phyloP scores from a whole-genome alignment of 2,329 filamentous ascomycete genomes.

The Basipetospora chlamydospora region DNA sequence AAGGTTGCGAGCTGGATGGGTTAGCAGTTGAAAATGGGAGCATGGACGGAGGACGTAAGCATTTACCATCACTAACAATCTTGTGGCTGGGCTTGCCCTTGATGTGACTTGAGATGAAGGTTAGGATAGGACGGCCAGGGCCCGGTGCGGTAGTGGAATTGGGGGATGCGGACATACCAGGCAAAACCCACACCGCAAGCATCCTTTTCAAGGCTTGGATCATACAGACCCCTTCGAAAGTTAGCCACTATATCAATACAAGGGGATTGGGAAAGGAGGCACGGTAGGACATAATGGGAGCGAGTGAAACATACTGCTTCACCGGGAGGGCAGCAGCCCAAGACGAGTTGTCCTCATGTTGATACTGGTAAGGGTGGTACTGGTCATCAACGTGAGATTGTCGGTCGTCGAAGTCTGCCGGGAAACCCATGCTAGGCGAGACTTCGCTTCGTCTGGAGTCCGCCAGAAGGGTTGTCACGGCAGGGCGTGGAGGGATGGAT shows the following conservation, averaged over 20 bases:
- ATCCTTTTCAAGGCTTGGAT: slow-evolving; percentile 94
- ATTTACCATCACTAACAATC: slow-evolving; percentile 87
- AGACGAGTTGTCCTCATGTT: slow-evolving; percentile 69
- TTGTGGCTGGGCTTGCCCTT: slow-evolving; percentile 97
- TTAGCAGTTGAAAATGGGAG: too few species aligned
- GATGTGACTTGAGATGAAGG: slow-evolving; percentile 55
- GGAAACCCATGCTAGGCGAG: slow-evolving; percentile 56
- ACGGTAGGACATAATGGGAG: too few species aligned
- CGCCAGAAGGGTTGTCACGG: too few species aligned
- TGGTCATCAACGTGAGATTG: slow-evolving; percentile 40
- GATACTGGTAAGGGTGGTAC: slow-evolving; percentile 68
- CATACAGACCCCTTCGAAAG: slow-evolving; percentile 61
- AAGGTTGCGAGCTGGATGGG: slow-evolving; percentile 62
- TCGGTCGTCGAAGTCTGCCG: slow-evolving; percentile 55
- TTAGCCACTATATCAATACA: slow-evolving; percentile 7
- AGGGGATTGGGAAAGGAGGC: too few species aligned
- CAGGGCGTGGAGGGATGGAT: too few species aligned
- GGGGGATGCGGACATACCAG: slow-evolving; percentile 49
- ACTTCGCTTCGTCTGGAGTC: slow-evolving; percentile 10
- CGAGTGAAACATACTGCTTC: slow-evolving; percentile 82
- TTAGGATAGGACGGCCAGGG: not conserved
- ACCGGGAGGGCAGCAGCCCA: slow-evolving; percentile 92
- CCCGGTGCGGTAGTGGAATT: not conserved
- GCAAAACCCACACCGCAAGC: slow-evolving; percentile 98
- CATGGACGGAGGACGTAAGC: too few species aligned